Evolutionary conservation across 139 green algal genomes (phyloP).

Genomic region (Closterium sp.): DNA sequence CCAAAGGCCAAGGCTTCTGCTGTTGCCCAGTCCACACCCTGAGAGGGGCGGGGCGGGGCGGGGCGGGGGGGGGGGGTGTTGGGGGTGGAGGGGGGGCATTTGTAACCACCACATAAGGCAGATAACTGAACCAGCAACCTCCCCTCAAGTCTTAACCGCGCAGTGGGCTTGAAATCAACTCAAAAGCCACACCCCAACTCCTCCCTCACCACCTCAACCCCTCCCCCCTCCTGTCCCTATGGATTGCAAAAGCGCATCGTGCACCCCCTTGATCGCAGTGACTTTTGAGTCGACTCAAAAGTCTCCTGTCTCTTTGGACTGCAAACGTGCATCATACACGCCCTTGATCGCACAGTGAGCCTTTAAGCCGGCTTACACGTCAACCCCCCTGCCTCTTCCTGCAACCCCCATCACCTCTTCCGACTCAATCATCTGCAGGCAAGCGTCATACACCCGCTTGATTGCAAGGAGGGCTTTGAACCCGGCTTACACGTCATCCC

Average conservation of each 20-base stretch:
- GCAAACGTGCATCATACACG: conserved; percentile 77
- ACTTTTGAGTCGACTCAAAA: not conserved
- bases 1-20: conserved; percentile 77
- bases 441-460: conserved; percentile 85
- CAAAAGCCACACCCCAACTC: no score
- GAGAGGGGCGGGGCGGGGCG: not conserved
- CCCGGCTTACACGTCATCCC: no score
- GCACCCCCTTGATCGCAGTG: conserved; percentile 78
- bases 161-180: no score
- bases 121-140: no score
- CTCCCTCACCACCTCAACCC: not conserved
- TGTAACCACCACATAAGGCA: not conserved
- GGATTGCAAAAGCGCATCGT: conserved; percentile 74
- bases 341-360: conserved; percentile 82
- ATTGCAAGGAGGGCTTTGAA: conserved; percentile 85
- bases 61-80: not conserved
- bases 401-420: conserved; percentile 39
- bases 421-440: conserved; percentile 74
- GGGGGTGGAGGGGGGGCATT: no score
- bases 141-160: no score
- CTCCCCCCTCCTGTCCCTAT: conserved; percentile 63
- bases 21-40: conserved; percentile 65
- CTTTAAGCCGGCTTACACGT: not conserved
- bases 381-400: not conserved
- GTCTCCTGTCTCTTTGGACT: conserved; percentile 70